A percentile compares a stretch with the other conserved stretches of the same genome.
Conservation (phyloP, 139 green algal genomes). For the Tetratostichococcus sp. region DNA sequence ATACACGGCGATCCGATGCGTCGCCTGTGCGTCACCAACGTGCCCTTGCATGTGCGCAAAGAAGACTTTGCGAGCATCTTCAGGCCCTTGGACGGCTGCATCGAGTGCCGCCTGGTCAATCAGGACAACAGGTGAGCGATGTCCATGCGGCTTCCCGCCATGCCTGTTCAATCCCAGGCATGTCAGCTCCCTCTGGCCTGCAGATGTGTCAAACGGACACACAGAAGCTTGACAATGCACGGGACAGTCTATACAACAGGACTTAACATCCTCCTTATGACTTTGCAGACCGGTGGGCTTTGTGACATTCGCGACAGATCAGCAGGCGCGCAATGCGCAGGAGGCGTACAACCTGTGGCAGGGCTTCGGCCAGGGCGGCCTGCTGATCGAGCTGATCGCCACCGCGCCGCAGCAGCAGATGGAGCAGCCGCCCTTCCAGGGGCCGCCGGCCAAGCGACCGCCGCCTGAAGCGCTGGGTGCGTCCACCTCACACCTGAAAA, state of each 20-base stretch:
- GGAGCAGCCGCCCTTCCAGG: too few species aligned
- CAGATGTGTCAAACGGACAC: too few species aligned
- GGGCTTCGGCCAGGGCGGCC: background rate
- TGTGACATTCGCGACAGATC: background rate
- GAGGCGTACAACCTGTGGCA: conserved; percentile 1
- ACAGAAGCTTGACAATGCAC: too few species aligned
- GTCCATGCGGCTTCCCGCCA: too few species aligned
- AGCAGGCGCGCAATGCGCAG: background rate
- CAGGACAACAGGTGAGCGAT: background rate
- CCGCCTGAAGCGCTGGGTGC: too few species aligned
- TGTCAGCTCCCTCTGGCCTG: too few species aligned
- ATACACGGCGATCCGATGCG: background rate
- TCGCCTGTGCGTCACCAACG: background rate
- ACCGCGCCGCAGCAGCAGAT: too few species aligned
- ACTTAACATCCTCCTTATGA: too few species aligned
- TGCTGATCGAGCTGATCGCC: background rate
- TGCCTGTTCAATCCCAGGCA: too few species aligned
- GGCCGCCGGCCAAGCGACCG: too few species aligned
- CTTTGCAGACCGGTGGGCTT: background rate
- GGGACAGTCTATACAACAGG: too few species aligned
- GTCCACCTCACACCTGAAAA: too few species aligned
- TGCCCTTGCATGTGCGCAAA: background rate
- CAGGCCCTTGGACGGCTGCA: background rate
- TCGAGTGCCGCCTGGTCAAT: background rate
- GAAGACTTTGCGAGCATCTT: background rate